Evolutionary conservation across 768 basidiomycete genomes (phyloP).

Genomic region (Boletus pseudopeckii): DNA sequence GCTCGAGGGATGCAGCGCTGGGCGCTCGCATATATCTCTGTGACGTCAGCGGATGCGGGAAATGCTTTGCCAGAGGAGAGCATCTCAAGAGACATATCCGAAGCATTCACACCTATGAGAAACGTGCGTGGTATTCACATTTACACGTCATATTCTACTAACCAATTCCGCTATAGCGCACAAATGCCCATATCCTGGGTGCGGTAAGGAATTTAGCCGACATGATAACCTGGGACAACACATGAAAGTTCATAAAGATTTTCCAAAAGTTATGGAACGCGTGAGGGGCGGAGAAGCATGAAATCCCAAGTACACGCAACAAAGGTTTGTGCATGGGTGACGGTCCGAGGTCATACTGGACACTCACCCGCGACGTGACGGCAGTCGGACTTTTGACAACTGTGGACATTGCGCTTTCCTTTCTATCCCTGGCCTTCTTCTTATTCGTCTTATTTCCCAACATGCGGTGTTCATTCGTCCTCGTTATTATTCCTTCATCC

Average conservation of each 20-base stretch:
- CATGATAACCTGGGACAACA: conserved; percentile 90
- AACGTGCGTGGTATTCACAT: conserved; percentile 54
- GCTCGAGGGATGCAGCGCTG: conserved; percentile 36
- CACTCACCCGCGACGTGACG: conserved; percentile 17
- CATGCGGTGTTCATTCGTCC: conserved; percentile 23
- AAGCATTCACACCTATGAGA: conserved; percentile 89
- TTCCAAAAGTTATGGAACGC: conserved; percentile 28
- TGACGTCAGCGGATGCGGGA: conserved; percentile 78
- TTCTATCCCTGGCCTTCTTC: conserved; percentile 13
- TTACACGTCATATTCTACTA: conserved; percentile 3
- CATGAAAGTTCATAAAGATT: conserved; percentile 70
- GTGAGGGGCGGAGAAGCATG: conserved; percentile 21
- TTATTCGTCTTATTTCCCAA: conserved; percentile 25
- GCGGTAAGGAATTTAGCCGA: conserved; percentile 80
- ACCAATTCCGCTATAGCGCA: conserved; percentile 50
- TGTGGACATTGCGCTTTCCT: conserved; percentile 26
- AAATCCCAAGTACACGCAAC: conserved; percentile 3
- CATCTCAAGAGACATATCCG: conserved; percentile 87
- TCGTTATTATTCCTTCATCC: conserved; percentile 20
- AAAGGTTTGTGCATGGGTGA: conserved; percentile 18
- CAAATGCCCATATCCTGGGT: conserved; percentile 74
- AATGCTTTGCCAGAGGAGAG: conserved; percentile 85
- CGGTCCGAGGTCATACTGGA: conserved; percentile 21
- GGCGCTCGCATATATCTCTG: conserved; percentile 63
- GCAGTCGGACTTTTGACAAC: conserved; percentile 27